Evolutionary conservation across 2,329 filamentous ascomycete genomes (phyloP).

Genomic region (Fusarium coffeatum): DNA sequence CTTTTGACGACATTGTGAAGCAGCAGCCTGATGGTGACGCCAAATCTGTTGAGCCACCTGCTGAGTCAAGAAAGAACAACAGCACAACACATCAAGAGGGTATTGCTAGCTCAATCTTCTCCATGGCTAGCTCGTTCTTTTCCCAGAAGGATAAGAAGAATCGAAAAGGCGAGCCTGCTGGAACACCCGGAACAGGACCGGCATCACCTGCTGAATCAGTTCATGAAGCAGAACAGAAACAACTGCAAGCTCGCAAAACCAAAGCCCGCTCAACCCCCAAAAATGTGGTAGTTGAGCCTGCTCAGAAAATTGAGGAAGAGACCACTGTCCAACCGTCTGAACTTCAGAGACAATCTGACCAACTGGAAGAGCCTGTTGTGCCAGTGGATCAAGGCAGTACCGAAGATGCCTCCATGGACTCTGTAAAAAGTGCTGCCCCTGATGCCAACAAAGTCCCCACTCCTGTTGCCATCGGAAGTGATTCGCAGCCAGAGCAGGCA

Average conservation of each 20-base stretch:
- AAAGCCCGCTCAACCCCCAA: not conserved
- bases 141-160: conserved; percentile 43
- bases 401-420: not conserved
- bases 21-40: not conserved
- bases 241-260: not conserved
- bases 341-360: not conserved
- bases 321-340: not conserved
- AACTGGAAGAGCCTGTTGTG: not conserved
- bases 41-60: conserved; percentile 1
- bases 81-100: conserved; percentile 23
- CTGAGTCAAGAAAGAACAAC: not conserved
- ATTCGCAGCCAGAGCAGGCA: not conserved
- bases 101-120: conserved; percentile 7
- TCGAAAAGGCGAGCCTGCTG: conserved; percentile 31
- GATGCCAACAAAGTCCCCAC: not conserved
- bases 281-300: not conserved
- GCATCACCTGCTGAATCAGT: conserved; percentile 1
- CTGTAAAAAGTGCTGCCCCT: not conserved
- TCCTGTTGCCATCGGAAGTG: not conserved
- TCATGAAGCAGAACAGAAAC: not conserved
- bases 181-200: not conserved
- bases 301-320: not conserved
- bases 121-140: conserved; percentile 3
- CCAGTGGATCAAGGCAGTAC: not conserved
- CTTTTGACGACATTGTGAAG: not conserved